Evolutionary conservation across 1,139 yeast genomes (phyloP).

Genomic region (Geotrichum histeridarum): DNA sequence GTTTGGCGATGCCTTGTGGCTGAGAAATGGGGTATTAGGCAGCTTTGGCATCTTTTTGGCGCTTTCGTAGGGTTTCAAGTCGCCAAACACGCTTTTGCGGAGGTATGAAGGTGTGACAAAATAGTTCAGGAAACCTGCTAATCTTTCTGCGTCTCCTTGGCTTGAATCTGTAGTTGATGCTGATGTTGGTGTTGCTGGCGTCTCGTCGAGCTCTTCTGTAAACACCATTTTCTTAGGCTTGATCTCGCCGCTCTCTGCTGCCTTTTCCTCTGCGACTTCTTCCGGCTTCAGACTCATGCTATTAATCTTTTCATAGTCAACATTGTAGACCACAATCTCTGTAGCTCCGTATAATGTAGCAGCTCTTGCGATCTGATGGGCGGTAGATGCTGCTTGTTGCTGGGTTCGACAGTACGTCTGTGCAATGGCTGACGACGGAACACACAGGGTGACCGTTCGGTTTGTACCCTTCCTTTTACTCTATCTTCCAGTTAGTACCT

Average conservation of each 20-base stretch:
- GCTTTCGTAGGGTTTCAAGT: conserved; percentile 41
- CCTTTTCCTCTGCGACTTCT: not conserved
- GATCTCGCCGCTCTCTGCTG: not conserved
- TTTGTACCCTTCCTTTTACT: conserved; percentile 4
- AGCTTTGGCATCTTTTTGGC: conserved; percentile 70
- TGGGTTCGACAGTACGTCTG: conserved; percentile 53
- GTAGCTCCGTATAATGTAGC: conserved; percentile 64
- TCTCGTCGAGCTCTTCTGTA: not conserved
- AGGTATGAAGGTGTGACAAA: conserved; percentile 85
- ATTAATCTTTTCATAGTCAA: conserved; percentile 23
- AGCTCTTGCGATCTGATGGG: conserved; percentile 74
- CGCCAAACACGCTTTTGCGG: conserved; percentile 56
- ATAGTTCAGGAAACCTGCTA: conserved; percentile 71
- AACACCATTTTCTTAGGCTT: not conserved
- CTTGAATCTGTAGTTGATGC: not conserved
- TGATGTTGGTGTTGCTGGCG: not conserved
- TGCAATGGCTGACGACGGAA: conserved; percentile 58
- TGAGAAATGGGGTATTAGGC: conserved; percentile 70
- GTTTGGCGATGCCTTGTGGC: conserved; percentile 31
- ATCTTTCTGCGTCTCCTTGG: conserved; percentile 23
- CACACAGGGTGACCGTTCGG: conserved; percentile 41
- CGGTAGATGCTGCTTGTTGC: conserved; percentile 66
- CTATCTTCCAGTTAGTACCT: not conserved
- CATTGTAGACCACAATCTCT: conserved; percentile 61
- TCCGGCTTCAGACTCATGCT: not conserved